Base-by-base conservation (phyloP, 1,284 basidiomycete genomes). In the Trichosporon ovoides region DNA sequence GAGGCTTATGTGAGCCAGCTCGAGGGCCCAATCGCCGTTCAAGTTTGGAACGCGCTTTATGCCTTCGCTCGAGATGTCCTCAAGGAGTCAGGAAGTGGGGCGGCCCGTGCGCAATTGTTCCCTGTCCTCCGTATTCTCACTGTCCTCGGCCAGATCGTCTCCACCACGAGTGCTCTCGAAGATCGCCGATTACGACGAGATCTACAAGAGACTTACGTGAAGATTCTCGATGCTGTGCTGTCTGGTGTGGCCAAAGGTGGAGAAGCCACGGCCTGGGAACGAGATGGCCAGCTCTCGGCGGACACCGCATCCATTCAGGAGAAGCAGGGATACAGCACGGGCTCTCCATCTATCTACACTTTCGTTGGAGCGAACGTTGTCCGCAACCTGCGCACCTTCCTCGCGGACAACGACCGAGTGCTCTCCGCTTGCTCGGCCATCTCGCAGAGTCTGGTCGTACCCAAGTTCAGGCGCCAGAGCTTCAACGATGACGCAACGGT, bases 121-220 rank as follows among this genome's bases (percentile, higher is more conserved):
- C 82, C 87, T 4, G 28, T 70, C 10, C 79, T 97, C 20, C 82
- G 86, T 87, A 91, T 91, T 74, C 79, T 96, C 35, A 87, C 85
- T 3, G 82, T 87, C 1, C 75, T 97, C 16, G 87, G 87, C 0
- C 86, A 91, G 62, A 95, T 65, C 7, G 82, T 98, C 14, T 85
- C 88, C 2, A 88, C 90, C 68, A 94, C 91, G 0, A 86, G 87
- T 3, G 89, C 91, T 0, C 82, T 95, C 71, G 95, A 98, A 60
- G 95, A 98, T 74, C 83, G 86, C 18, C 83, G 89, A 19, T 79
- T 93, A 56, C 84, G 89, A n/a, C 88, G 91, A 68, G 95, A 98
- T 61, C 79, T 98, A n/a, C 92, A 88, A 83, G 95, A 98, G 60
- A 86, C 83, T 0, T 94, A 89, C 68, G 83, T 85, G 38, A 94